These are phyloP conservation scores for Jamesozyma lodderae DNA, from an alignment of 805 yeast species.

Conservation along the genomic window DNA sequence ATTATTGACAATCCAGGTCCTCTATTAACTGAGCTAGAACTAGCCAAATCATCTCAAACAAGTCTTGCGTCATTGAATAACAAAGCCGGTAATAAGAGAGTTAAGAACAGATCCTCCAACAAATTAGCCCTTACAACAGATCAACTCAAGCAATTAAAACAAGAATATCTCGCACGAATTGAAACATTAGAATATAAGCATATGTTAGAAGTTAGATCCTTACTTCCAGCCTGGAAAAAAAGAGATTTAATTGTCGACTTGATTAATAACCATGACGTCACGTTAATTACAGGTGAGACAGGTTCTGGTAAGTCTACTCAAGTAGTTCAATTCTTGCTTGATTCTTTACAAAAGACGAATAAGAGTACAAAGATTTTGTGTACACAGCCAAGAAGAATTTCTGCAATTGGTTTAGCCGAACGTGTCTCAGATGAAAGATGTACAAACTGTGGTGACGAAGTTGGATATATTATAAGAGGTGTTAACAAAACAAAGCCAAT, in stretches of 20 bases:
- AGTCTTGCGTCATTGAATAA: slow-evolving; percentile 3
- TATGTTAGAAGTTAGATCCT: slow-evolving; percentile 40
- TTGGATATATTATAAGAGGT: slow-evolving; percentile 87
- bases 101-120: slow-evolving; percentile 7
- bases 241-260: slow-evolving; percentile 45
- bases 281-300: slow-evolving; percentile 88
- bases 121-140: slow-evolving; percentile 16
- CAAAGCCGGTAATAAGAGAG: neutral
- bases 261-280: slow-evolving; percentile 52
- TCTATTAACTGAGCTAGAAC: slow-evolving; percentile 29
- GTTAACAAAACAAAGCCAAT: slow-evolving; percentile 53
- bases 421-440: slow-evolving; percentile 79
- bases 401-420: slow-evolving; percentile 90
- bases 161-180: slow-evolving; percentile 31
- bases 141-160: slow-evolving; percentile 30
- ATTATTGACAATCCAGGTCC: slow-evolving; percentile 72
- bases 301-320: slow-evolving; percentile 98
- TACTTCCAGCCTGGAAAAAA: slow-evolving; percentile 80
- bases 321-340: slow-evolving; percentile 80
- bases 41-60: slow-evolving; percentile 1
- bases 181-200: slow-evolving; percentile 29
- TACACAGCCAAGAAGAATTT: slow-evolving; percentile 93
- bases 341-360: slow-evolving; percentile 43
- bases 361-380: slow-evolving; percentile 56
- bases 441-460: slow-evolving; percentile 43